Base-by-base conservation (phyloP, 2,329 filamentous ascomycete genomes). In the Aspergillus ibericus region DNA sequence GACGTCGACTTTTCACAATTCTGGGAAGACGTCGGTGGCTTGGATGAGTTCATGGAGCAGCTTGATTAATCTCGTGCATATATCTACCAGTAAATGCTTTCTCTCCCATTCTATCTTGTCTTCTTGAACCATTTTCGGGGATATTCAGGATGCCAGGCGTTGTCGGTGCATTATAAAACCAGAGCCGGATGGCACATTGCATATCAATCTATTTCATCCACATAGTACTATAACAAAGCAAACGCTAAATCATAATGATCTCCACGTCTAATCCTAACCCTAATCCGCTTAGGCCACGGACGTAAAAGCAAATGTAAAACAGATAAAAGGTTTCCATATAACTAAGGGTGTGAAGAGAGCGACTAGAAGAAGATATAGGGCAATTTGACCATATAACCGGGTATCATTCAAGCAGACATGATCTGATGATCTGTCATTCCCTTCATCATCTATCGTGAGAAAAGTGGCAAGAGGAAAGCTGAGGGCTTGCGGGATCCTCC, bases 1-100 rank as follows among this genome's bases (percentile, higher is more conserved):
- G 87, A 85, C 0, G 83, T 96, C n/a, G 84, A 96, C 71, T 96
- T 96, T 76, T 91, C 93, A 61, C 79, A 84, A 58, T 85, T 96
- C 55, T 91, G 91, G 84, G 84, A 84, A 63, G 87, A 91, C 29
- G 85, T 89, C 55, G 86, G 85, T 15, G 86, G 86, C 0, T 76
- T 87, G 68, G 77, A 83, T 57, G 83, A 81, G 1, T 77, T 86
- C 75, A 79, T 82, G 53, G 82, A 82, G 12, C 53, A 67, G 60
- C 47, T 77, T 81, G 68, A 80, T 79, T 64, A 59, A 60, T 50
- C 12, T 32, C 29, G 29, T 32, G 2, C 29, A 32, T 9, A 32
- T 32, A 32, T 32, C 29, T 32, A 32, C 29, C 29, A 10, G 9
- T 10, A 32, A 8, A 32, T 32, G 9, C 25, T 18, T 44, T 36